Base-by-base conservation (phyloP, 768 basidiomycete genomes). In the Tulasnella sp. region DNA sequence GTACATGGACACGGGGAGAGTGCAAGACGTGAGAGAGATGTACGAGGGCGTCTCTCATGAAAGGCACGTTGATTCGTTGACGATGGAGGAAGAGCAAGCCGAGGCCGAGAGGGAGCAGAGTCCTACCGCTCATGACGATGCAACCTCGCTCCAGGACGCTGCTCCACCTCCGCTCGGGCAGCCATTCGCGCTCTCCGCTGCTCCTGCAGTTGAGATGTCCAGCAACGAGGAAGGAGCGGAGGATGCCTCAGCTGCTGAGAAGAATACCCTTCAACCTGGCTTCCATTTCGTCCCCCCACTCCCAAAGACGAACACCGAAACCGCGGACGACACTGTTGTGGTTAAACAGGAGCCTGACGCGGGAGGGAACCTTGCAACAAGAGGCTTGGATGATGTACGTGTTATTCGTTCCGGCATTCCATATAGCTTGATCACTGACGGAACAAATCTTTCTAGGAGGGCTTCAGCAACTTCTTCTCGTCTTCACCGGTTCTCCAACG, bases 401-500 rank as follows among this genome's bases (percentile, higher is more conserved):
- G 26, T 35, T 16, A 35, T 10, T 13, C 16, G 10, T 26, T 67
- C 26, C 11, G 26, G 32, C 29, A 32, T 51, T 4, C n/a, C 5
- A 26, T 26, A 16, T 26, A 16, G 61, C 5, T 26, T 67, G 61
- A 32, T 67, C n/a, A 20, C 61, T 67, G 61, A 67, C 26, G 29
- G 29, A 32, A 35, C 29, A 13, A 26, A 26, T 29, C 10, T 32
- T 26, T 23, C 57, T 44, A 76, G 75, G 71, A 72, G 29, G 39
- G 39, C 37, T 61, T 76, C 16, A 40, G 39, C 51, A 76, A 70
- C 32, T 77, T 77, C 77, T 77, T 77, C 69, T 77, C 77, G n/a
- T 77, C 77, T 35, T 77, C 77, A 13, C 77, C 77, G 5, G 51
- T 79, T 91, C 96, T 81, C 98, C 84, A 98, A 98, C 85, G 98